Percentiles rank a stretch among this genome's conserved stretches.
Evolutionary conservation across 2,329 filamentous ascomycete species (phyloP).

Genomic region (Alternaria burnsii): DNA sequence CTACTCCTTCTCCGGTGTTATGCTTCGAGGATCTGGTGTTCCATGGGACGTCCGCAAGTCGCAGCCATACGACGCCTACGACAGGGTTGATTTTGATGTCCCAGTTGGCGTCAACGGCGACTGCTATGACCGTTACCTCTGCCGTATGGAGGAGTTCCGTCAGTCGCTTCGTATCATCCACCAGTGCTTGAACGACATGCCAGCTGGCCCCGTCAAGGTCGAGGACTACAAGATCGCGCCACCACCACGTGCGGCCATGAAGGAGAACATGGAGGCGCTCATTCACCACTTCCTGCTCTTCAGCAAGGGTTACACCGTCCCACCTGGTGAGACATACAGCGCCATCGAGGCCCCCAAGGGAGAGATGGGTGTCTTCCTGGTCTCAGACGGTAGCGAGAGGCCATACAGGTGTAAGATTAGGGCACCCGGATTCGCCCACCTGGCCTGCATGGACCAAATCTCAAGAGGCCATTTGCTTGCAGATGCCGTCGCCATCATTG

Average conservation of each 20-base stretch:
- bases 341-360: constrained; percentile 99
- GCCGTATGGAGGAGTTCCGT: constrained; percentile 99
- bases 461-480: constrained; percentile 91
- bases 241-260: constrained; percentile 96
- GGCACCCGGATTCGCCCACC: constrained; percentile 94
- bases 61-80: constrained; percentile 96
- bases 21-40: constrained; percentile 95
- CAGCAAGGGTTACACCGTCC: constrained; percentile 97
- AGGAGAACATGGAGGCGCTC: constrained; percentile 99
- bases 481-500: constrained; percentile 95
- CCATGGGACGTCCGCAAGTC: constrained; percentile 98
- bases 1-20: constrained; percentile 95
- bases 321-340: constrained; percentile 96
- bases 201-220: constrained; percentile 88
- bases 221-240: constrained; percentile 99
- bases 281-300: constrained; percentile 99
- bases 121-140: constrained; percentile 98
- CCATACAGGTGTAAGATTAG: constrained; percentile 98
- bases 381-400: constrained; percentile 94
- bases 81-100: constrained; percentile 97
- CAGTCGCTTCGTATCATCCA: constrained; percentile 98
- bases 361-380: constrained; percentile 97
- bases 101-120: constrained; percentile 96
- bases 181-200: constrained; percentile 99
- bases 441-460: constrained; percentile 93